Evolutionary conservation across 164 flowering plant genomes (phyloP), one percentile per base, ranked within the genome.

Genomic region (Aristolochia contorta): DNA sequence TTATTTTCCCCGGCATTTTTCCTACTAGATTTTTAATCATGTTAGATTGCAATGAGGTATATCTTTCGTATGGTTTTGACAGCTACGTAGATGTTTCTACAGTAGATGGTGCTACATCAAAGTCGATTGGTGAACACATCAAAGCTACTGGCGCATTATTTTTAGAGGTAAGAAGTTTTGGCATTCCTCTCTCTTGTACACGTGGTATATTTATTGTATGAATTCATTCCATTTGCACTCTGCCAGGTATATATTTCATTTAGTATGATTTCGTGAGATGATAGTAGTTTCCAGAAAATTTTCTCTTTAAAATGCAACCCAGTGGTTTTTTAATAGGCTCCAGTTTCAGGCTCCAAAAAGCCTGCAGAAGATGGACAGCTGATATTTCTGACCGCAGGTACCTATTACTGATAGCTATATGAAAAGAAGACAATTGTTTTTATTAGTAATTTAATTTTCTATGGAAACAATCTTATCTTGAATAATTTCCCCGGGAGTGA

Each of bases 281-380:
- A 65, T 56, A 27, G 37, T 58, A 68, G 37, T 65, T 14, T 67
- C 16, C 13, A 52, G 19, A 66, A 60, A 19, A 50, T 57, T 57
- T 2, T 65, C 54, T 47, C 20, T 58, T 61, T 45, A 67, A 54
- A 63, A 47, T 65, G 59, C 59, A 54, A 63, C 46, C 52, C 4
- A 59, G 60, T 63, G 48, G 19, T 67, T 77, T 70, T 58, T 64
- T 48, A 60, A 45, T 70, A 91, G 98, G 98, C 96, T 72, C 98
- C 98, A 64, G 98, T 88, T 79, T 91, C 97, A 63, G 97, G 97
- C 63, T 91, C 97, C 67, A 91, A 91, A 78, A 91, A 89, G 79
- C 98, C 98, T 51, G 96, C 98, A 43, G 98, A 89, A 74, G 98
- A 89, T 71, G 96, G 95, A 54, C 89, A 84, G 64, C 72, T 91